These are phyloP conservation scores for Exophiala lecanii-corni DNA, from an alignment of 2,329 filamentous ascomycete species.

Conservation along the genomic window DNA sequence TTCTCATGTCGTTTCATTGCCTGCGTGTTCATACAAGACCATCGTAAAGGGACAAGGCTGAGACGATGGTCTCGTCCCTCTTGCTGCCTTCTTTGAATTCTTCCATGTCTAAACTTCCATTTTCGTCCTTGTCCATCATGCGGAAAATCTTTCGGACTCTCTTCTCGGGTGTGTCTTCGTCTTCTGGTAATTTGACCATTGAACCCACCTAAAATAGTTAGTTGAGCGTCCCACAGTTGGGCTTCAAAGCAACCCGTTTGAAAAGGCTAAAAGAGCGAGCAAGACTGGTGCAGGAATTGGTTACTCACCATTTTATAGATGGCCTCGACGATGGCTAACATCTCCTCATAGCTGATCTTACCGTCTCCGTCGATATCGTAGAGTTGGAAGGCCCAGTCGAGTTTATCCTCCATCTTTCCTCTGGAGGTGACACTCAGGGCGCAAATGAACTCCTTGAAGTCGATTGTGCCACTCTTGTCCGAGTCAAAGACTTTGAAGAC, in stretches of 20 bases:
- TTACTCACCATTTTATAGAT: constrained; percentile 97
- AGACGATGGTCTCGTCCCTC: constrained; percentile 97
- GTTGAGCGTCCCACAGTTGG: no score
- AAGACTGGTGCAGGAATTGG: no score
- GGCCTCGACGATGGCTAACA: constrained; percentile 96
- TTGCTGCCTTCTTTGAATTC: constrained; percentile 99
- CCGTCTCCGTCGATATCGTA: constrained; percentile 99
- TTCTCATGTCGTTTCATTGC: no score
- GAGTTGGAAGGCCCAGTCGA: constrained; percentile 98
- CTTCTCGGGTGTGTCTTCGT: constrained; percentile 98
- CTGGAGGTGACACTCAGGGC: constrained; percentile 93
- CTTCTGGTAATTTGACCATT: constrained; percentile 97
- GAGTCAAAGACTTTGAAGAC: constrained; percentile 99
- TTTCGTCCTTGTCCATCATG: constrained; percentile 99
- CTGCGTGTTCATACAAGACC: constrained; percentile 79
- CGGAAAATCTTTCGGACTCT: constrained; percentile 96
- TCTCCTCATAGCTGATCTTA: constrained; percentile 98
- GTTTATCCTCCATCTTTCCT: constrained; percentile 98
- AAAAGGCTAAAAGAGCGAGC: neutral
- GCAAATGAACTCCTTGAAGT: constrained; percentile 99
- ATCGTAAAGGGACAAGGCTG: constrained; percentile 91
- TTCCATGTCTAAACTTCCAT: constrained; percentile 90
- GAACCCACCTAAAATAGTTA: constrained; percentile 77
- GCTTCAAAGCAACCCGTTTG: no score
- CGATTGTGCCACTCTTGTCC: constrained; percentile 94